phyloP scores from a whole-genome alignment of 257 asterid species.

The Solanum pennellii region DNA sequence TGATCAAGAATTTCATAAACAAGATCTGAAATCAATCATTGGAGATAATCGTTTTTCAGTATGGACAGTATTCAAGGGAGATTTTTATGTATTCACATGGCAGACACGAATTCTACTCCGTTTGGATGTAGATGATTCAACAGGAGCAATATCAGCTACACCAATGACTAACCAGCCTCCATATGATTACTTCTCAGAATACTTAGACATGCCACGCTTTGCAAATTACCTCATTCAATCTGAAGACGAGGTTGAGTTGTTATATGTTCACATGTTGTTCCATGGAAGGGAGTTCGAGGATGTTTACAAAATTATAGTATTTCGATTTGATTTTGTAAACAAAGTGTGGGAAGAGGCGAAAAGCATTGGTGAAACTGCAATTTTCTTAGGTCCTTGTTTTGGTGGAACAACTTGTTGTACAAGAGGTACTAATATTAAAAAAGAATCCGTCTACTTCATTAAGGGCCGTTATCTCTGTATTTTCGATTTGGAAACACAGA shows the following conservation, averaged over 20 bases:
- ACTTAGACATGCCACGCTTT: neutral
- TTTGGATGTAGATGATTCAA: neutral
- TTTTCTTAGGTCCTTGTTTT: neutral
- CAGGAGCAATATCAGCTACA: neutral
- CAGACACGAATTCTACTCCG: neutral
- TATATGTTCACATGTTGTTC: neutral
- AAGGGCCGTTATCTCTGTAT: neutral
- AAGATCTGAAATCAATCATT: neutral
- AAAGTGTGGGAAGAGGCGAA: neutral
- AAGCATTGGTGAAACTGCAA: neutral
- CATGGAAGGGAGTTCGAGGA: neutral
- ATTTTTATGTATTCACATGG: neutral
- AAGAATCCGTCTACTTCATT: neutral
- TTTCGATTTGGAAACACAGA: neutral
- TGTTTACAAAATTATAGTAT: neutral
- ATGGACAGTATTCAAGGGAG: neutral
- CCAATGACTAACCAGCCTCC: neutral
- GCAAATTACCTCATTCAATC: neutral
- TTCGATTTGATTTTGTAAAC: neutral
- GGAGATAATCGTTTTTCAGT: neutral
- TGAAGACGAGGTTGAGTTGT: neutral
- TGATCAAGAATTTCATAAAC: neutral
- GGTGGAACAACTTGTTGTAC: neutral
- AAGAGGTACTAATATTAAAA: neutral
- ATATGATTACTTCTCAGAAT: neutral